Percentiles rank a stretch among this genome's conserved stretches.
These are phyloP conservation scores for Fusarium transvaalense DNA, from an alignment of 2,329 filamentous ascomycete species.

Conservation along the genomic window DNA sequence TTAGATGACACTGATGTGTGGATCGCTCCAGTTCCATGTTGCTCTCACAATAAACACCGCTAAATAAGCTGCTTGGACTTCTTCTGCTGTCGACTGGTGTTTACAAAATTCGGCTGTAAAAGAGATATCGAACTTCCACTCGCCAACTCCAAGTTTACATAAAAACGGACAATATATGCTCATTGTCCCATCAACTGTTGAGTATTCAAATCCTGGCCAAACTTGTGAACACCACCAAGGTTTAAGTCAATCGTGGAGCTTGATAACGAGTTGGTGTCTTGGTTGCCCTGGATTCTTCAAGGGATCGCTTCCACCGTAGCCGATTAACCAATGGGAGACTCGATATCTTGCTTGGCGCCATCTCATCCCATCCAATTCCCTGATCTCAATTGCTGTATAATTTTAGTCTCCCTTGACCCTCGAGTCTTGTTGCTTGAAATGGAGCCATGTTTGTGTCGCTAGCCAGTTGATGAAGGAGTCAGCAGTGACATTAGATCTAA, in stretches of 20 bases:
- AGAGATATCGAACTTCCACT: not conserved
- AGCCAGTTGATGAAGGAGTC: constrained; percentile 14
- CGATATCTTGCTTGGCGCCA: constrained; percentile 32
- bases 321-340: constrained; percentile 31
- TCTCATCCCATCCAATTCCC: constrained; percentile 29
- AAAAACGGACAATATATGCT: not conserved
- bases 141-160: not conserved
- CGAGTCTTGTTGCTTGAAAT: constrained; percentile 19
- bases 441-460: constrained; percentile 6
- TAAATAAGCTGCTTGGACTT: not conserved
- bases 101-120: not conserved
- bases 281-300: constrained; percentile 27
- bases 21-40: constrained; percentile 36
- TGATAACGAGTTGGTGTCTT: constrained; percentile 31
- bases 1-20: constrained; percentile 37
- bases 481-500: not conserved
- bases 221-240: constrained; percentile 13
- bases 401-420: constrained; percentile 15
- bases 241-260: constrained; percentile 13
- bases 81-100: not conserved
- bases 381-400: constrained; percentile 34
- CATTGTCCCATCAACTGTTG: constrained; percentile 11
- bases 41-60: not conserved
- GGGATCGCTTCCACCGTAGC: constrained; percentile 33
- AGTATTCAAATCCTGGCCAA: constrained; percentile 20